Evolutionary conservation across 805 yeast genomes (phyloP).

Genomic region (Naumovozyma baii): DNA sequence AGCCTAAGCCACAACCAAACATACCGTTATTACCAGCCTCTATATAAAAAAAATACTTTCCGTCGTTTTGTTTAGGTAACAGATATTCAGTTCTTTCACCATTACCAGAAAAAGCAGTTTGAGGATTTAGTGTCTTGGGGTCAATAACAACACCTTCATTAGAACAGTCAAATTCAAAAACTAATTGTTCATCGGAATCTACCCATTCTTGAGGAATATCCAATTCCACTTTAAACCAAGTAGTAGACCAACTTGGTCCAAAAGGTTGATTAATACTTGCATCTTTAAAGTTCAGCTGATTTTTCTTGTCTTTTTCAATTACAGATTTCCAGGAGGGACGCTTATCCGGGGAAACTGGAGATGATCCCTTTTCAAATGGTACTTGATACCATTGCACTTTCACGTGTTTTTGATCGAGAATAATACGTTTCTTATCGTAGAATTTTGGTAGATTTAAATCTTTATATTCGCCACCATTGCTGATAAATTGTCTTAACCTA

Average conservation of each 20-base stretch:
- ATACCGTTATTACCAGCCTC: constrained; percentile 93
- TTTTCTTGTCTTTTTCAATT: constrained; percentile 17
- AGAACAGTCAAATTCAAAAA: constrained; percentile 76
- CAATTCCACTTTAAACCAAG: constrained; percentile 73
- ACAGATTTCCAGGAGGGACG: constrained; percentile 29
- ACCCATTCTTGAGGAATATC: constrained; percentile 49
- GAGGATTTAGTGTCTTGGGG: constrained; percentile 48
- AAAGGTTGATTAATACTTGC: constrained; percentile 65
- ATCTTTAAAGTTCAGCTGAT: constrained; percentile 36
- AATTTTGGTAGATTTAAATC: constrained; percentile 72
- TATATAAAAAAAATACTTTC: constrained; percentile 58
- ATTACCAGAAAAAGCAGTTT: constrained; percentile 72
- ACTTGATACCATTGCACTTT: constrained; percentile 62
- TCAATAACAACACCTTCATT: constrained; percentile 79
- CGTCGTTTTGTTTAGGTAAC: constrained; percentile 45
- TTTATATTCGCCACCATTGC: constrained; percentile 67
- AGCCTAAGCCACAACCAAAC: constrained; percentile 67
- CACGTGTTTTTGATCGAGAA: constrained; percentile 37
- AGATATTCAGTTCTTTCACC: constrained; percentile 70
- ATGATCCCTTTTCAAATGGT: constrained; percentile 43
- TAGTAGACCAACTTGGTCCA: constrained; percentile 96
- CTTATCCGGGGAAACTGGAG: constrained; percentile 29
- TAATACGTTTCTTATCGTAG: constrained; percentile 50
- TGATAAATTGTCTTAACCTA: constrained; percentile 50
- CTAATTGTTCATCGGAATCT: constrained; percentile 39